Conservation (phyloP, 495 filamentous ascomycete genomes). For the Massariosphaeria phaeospora region DNA sequence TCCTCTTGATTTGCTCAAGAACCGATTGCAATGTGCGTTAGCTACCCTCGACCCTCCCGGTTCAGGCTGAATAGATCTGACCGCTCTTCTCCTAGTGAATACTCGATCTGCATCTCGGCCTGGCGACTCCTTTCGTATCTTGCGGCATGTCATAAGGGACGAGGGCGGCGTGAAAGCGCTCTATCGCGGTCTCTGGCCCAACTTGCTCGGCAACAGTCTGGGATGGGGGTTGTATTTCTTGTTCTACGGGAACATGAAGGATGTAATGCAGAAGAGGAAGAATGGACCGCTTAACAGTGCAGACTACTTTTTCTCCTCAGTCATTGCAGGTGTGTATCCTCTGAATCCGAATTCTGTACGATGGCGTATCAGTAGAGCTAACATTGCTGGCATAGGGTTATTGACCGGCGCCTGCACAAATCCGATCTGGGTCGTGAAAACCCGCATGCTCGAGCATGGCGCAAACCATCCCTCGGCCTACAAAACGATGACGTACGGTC, state of each 20-base stretch:
- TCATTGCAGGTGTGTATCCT: slow-evolving; percentile 57
- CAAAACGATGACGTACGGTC: slow-evolving; percentile 65
- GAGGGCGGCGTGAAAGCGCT: slow-evolving; percentile 62
- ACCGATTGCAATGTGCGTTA: slow-evolving; percentile 69
- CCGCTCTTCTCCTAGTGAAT: slow-evolving; percentile 27
- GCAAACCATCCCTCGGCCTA: slow-evolving; percentile 71
- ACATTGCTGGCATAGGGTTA: slow-evolving; percentile 43
- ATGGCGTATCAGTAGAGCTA: neutral
- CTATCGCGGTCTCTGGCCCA: slow-evolving; percentile 85
- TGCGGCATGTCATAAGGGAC: slow-evolving; percentile 50
- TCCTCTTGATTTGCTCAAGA: slow-evolving; percentile 93
- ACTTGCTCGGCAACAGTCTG: slow-evolving; percentile 82
- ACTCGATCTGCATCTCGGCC: slow-evolving; percentile 38
- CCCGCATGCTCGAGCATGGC: slow-evolving; percentile 87
- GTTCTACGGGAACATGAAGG: slow-evolving; percentile 59
- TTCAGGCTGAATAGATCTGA: neutral
- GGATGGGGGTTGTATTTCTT: slow-evolving; percentile 93
- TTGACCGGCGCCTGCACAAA: slow-evolving; percentile 80
- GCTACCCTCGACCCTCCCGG: too few relatives aligned
- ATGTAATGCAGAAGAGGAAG: slow-evolving; percentile 37
- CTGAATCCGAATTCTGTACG: neutral
- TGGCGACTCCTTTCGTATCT: slow-evolving; percentile 53
- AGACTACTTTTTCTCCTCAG: slow-evolving; percentile 82
- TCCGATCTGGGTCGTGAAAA: slow-evolving; percentile 98
- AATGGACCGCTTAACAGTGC: slow-evolving; percentile 51